Percentiles rank a stretch among this genome's conserved stretches.
These are phyloP conservation scores for Trapa incisa DNA, from an alignment of 345 rosid species.

Conservation along the genomic window DNA sequence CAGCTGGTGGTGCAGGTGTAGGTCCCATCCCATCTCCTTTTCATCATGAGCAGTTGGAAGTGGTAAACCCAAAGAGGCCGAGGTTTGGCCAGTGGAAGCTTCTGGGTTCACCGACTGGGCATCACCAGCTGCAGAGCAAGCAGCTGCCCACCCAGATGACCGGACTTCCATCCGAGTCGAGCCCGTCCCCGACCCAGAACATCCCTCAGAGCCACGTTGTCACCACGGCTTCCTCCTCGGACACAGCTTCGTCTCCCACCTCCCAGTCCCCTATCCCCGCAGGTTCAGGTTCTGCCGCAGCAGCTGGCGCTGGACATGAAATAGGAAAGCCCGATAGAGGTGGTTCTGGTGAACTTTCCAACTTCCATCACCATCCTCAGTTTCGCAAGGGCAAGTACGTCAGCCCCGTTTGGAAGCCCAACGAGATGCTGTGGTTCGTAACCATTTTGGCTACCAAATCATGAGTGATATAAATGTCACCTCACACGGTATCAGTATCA, in stretches of 20 bases:
- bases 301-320: constrained; percentile 38
- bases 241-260: constrained; percentile 69
- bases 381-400: constrained; percentile 86
- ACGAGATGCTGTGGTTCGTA: constrained; percentile 84
- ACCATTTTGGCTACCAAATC: neutral
- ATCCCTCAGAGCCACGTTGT: constrained; percentile 22
- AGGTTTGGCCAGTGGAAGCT: constrained; percentile 84
- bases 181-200: constrained; percentile 39
- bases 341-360: constrained; percentile 3
- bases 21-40: constrained; percentile 27
- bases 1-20: neutral
- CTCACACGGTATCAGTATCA: too few relatives aligned
- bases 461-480: too few relatives aligned
- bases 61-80: constrained; percentile 54
- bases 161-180: constrained; percentile 23
- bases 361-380: constrained; percentile 33
- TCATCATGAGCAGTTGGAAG: constrained; percentile 28
- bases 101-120: constrained; percentile 43
- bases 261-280: constrained; percentile 44
- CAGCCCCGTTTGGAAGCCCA: constrained; percentile 98
- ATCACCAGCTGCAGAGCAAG: constrained; percentile 13
- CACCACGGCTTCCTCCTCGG: constrained; percentile 63
- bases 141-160: constrained; percentile 18
- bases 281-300: neutral
- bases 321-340: constrained; percentile 34